These are phyloP conservation scores for Neopestalotiopsis clavispora DNA, from an alignment of 2,329 filamentous ascomycete genomes.

Conservation along the genomic window DNA sequence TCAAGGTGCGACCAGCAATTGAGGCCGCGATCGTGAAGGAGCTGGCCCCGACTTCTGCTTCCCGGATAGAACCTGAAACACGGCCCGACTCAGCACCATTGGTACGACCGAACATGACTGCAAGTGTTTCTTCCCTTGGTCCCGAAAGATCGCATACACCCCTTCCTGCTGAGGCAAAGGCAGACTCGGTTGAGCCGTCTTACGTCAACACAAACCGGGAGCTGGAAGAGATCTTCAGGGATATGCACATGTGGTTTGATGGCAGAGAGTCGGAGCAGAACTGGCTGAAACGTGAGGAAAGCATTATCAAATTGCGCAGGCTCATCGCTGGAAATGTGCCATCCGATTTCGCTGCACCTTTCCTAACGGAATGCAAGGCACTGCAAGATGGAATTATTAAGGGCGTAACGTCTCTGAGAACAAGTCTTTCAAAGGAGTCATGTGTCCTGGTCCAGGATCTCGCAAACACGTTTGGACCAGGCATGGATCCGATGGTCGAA, in stretches of 20 bases:
- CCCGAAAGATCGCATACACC: slow-evolving; percentile 64
- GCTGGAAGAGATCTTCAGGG: slow-evolving; percentile 83
- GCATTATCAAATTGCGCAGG: slow-evolving; percentile 74
- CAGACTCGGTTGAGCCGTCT: slow-evolving; percentile 76
- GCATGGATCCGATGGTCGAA: slow-evolving; percentile 87
- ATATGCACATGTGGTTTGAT: slow-evolving; percentile 83
- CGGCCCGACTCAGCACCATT: slow-evolving; percentile 47
- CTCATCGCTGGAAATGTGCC: slow-evolving; percentile 85
- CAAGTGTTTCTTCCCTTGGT: slow-evolving; percentile 55
- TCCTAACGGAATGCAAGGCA: slow-evolving; percentile 71
- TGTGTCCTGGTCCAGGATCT: slow-evolving; percentile 86
- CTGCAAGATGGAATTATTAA: slow-evolving; percentile 90
- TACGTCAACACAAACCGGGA: slow-evolving; percentile 86
- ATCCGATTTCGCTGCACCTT: slow-evolving; percentile 74
- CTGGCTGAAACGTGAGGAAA: slow-evolving; percentile 87
- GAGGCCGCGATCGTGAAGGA: slow-evolving; percentile 80
- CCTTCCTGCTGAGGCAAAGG: slow-evolving; percentile 62
- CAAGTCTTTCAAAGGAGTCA: slow-evolving; percentile 86
- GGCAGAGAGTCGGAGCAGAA: slow-evolving; percentile 90
- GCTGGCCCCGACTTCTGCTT: slow-evolving; percentile 58
- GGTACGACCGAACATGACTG: slow-evolving; percentile 45
- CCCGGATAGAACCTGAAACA: slow-evolving; percentile 41
- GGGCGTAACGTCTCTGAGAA: slow-evolving; percentile 80
- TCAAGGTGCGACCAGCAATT: slow-evolving; percentile 86
- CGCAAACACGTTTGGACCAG: slow-evolving; percentile 75